Base-by-base conservation (phyloP, 1,139 yeast species). In the Blastobotrys illinoisensis region DNA sequence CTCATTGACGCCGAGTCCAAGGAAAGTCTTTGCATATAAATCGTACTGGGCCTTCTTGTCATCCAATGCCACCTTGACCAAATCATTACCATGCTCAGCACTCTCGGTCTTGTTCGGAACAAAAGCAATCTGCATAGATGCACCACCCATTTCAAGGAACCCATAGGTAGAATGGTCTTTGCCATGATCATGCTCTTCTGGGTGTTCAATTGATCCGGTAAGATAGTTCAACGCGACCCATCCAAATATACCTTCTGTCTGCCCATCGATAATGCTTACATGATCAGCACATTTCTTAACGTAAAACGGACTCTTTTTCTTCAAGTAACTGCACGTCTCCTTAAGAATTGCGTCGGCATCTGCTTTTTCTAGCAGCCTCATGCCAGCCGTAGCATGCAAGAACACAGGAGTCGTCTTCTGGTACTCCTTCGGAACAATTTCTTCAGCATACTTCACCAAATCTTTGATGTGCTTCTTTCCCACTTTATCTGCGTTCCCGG, bases 61-160 rank as follows among this genome's bases (percentile, higher is more conserved):
- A 18, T 67, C 66, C 48, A 87, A 70, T 18, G 75, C 74, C 1
- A 88, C 69, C 44, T 73, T 72, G 63, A 79, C 81, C 54, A 87
- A 68, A 51, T 79, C 80, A 54, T 82, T 81, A 52, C 74, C 67
- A 61, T 84, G 86, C 54, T 80, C 81, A 5, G 69, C 71, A 13
- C 75, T 72, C 59, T 84, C 88, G 0, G 85, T 74, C 18, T 71
- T 56, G 62, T 81, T 80, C 0, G 95, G 95, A 60, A 82, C 86
- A 67, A 86, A 88, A 0, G 89, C 88, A 43, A 88, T 81, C 66
- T 88, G 96, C 0, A 95, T 85, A 1, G 93, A 85, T 0, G 95
- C 95, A 0, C 96, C 96, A 3, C 96, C 96, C 90, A 88, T 85
- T 61, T 88, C 95, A 57, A 88, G 69, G 43, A 88, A 75, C 1